Evolutionary conservation across 441 rosid genomes (phyloP).

Genomic region (Daphne laureola): DNA sequence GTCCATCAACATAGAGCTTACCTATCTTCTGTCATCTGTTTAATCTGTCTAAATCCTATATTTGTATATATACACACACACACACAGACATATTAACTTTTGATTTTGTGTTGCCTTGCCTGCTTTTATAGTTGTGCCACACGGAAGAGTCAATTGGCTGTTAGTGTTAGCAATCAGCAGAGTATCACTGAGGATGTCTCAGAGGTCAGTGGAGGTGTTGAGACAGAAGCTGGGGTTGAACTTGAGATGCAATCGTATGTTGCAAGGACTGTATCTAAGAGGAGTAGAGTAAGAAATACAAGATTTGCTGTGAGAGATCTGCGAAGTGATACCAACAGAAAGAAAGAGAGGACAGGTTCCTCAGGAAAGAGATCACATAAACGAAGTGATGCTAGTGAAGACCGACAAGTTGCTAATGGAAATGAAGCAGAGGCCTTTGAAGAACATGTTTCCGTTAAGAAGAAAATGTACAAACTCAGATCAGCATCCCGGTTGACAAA

Average conservation of each 20-base stretch:
- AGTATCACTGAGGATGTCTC: neutral
- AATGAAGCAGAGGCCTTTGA: slow-evolving; percentile 12
- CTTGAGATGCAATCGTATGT: too few relatives aligned
- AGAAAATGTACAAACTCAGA: slow-evolving; percentile 5
- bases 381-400: too few relatives aligned
- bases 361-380: too few relatives aligned
- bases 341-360: too few relatives aligned
- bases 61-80: slow-evolving; percentile 21
- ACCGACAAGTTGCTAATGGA: neutral
- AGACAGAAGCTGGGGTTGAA: too few relatives aligned
- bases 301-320: slow-evolving; percentile 13
- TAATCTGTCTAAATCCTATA: neutral
- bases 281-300: slow-evolving; percentile 14
- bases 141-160: slow-evolving; percentile 15
- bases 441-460: slow-evolving; percentile 6
- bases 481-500: neutral
- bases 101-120: too few relatives aligned
- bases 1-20: neutral
- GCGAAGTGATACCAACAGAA: too few relatives aligned
- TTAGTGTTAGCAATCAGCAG: neutral
- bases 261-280: slow-evolving; percentile 16
- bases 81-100: neutral
- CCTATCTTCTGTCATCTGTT: slow-evolving; percentile 1
- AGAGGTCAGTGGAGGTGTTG: neutral
- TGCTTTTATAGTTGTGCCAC: slow-evolving; percentile 10